These are phyloP conservation scores for Erodium moschatum DNA, from an alignment of 441 rosid genomes.

Conservation along the genomic window DNA sequence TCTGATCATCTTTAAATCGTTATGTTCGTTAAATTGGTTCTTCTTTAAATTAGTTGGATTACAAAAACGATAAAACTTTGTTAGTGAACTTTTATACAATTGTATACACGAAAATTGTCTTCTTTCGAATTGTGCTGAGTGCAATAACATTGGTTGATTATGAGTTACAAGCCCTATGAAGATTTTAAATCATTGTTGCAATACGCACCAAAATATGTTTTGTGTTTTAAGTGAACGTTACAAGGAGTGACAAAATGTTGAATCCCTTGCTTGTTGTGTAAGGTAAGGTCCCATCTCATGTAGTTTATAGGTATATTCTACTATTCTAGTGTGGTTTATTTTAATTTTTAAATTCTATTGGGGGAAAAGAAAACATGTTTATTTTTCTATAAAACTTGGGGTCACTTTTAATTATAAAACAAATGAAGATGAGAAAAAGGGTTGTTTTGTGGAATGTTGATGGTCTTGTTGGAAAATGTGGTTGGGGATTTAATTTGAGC, in stretches of 20 bases:
- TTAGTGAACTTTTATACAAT: too few relatives aligned
- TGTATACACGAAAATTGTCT: too few relatives aligned
- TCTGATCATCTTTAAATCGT: too few relatives aligned
- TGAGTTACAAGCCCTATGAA: too few relatives aligned
- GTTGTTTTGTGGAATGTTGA: neutral
- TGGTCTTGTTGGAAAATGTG: conserved; percentile 12
- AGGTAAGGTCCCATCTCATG: neutral
- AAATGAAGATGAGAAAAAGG: neutral
- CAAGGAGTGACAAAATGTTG: neutral
- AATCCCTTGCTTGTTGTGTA: conserved; percentile 4
- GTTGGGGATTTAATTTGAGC: neutral
- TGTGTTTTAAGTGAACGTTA: too few relatives aligned
- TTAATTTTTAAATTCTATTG: neutral
- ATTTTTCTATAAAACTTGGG: neutral
- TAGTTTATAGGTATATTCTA: neutral
- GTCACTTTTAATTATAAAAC: conserved; percentile 7
- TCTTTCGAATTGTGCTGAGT: too few relatives aligned
- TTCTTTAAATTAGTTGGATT: too few relatives aligned
- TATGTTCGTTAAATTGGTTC: too few relatives aligned
- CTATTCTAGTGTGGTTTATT: neutral
- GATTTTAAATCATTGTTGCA: too few relatives aligned
- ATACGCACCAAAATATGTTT: too few relatives aligned
- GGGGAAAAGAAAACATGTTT: neutral
- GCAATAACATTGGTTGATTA: too few relatives aligned
- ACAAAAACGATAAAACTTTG: too few relatives aligned